A percentile compares a stretch with the other conserved stretches of the same genome.
These are phyloP conservation scores for Coprinellus micaceus DNA, from an alignment of 768 basidiomycete genomes.

Conservation along the genomic window DNA sequence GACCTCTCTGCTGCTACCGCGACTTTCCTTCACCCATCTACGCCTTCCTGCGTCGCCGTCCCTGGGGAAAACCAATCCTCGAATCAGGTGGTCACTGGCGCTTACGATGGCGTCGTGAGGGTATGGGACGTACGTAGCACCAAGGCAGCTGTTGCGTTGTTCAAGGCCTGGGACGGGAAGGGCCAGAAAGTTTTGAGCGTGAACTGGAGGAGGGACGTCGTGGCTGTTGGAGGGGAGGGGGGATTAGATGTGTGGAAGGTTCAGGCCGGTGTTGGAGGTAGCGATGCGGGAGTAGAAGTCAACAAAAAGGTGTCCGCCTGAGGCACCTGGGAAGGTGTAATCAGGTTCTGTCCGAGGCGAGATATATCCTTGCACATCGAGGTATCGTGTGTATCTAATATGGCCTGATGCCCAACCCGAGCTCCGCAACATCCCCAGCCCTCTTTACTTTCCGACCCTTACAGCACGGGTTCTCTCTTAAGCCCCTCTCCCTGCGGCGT, in stretches of 20 bases:
- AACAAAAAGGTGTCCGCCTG: not conserved
- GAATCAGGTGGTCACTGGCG: conserved; percentile 65
- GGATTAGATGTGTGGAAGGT: conserved; percentile 65
- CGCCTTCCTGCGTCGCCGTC: conserved; percentile 58
- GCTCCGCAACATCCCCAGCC: too few species aligned
- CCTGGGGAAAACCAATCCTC: conserved; percentile 15
- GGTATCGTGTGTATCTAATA: too few species aligned
- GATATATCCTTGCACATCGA: too few species aligned
- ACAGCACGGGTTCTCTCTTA: too few species aligned
- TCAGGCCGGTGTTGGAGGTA: conserved; percentile 28
- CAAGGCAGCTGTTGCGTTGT: conserved; percentile 59
- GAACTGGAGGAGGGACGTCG: conserved; percentile 54
- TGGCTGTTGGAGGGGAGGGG: conserved; percentile 60
- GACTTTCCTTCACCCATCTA: conserved; percentile 48
- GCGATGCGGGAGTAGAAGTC: not conserved
- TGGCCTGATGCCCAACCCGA: too few species aligned
- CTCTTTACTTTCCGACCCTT: too few species aligned
- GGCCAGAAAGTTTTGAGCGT: conserved; percentile 54
- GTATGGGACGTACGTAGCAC: conserved; percentile 77
- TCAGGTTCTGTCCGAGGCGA: too few species aligned
- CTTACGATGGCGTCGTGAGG: conserved; percentile 74
- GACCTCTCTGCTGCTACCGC: conserved; percentile 17
- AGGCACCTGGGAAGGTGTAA: not conserved
- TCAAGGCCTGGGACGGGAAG: conserved; percentile 51
- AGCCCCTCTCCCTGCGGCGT: too few species aligned